These are phyloP conservation scores for Tephrocybe sp. DNA, from an alignment of 768 basidiomycete genomes.

Conservation along the genomic window DNA sequence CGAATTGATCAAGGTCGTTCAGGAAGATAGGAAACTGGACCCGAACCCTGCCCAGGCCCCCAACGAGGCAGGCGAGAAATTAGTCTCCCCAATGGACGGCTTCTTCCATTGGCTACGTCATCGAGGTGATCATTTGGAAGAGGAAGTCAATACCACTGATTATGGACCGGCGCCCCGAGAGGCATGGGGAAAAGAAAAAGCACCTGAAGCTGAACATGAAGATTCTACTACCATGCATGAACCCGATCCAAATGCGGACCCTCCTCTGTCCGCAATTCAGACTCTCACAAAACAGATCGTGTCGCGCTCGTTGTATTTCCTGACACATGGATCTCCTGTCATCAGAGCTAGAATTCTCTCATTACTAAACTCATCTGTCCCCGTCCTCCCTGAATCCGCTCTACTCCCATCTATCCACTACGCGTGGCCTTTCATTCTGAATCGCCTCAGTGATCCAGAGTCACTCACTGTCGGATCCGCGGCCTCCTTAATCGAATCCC, in stretches of 20 bases:
- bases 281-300: constrained; percentile 82
- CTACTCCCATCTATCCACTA: constrained; percentile 84
- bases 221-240: constrained; percentile 24
- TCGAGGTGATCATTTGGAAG: constrained; percentile 34
- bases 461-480: constrained; percentile 81
- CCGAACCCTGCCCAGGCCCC: constrained; percentile 16
- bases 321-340: constrained; percentile 85
- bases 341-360: constrained; percentile 83
- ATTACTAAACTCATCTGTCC: constrained; percentile 71
- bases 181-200: constrained; percentile 50
- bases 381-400: constrained; percentile 69
- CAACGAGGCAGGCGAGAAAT: neutral
- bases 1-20: constrained; percentile 82
- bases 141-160: constrained; percentile 43
- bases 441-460: constrained; percentile 73
- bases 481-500: constrained; percentile 67
- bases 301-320: constrained; percentile 82
- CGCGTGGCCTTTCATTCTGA: constrained; percentile 94
- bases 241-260: constrained; percentile 43
- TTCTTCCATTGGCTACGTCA: constrained; percentile 69
- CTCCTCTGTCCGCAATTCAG: constrained; percentile 69
- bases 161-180: constrained; percentile 61
- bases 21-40: constrained; percentile 44
- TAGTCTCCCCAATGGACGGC: constrained; percentile 35
- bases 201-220: constrained; percentile 15